Conservation (phyloP, 129 eudicot genomes). For the Saposhnikovia divaricata region DNA sequence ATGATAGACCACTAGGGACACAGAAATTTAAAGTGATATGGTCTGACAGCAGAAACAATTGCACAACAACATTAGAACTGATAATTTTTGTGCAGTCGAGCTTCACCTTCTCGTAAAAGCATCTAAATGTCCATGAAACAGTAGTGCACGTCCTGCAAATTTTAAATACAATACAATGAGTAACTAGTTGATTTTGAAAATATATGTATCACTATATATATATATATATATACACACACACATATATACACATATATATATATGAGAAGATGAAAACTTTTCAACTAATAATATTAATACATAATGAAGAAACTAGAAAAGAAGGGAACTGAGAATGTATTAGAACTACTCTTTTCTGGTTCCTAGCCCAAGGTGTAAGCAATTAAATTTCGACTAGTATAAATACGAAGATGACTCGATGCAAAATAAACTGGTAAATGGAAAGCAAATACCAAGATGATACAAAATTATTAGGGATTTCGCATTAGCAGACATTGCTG, state of each 20-base stretch:
- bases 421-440: not conserved
- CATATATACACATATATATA: not conserved
- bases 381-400: not conserved
- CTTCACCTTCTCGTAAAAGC: slow-evolving; percentile 87
- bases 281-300: not conserved
- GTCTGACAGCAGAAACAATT: not conserved
- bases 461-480: too few species aligned
- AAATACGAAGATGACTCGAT: not conserved
- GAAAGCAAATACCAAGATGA: too few species aligned
- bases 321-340: not conserved
- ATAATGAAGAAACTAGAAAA: not conserved
- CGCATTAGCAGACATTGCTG: not conserved
- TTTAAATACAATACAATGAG: slow-evolving; percentile 6
- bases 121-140: slow-evolving; percentile 92
- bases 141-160: slow-evolving; percentile 91
- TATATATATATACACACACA: not conserved
- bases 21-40: not conserved
- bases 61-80: not conserved
- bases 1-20: not conserved
- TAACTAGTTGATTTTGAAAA: not conserved
- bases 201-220: too few species aligned
- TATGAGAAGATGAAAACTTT: not conserved
- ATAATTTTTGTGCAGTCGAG: not conserved
- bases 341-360: not conserved
- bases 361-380: not conserved